Percentiles rank a stretch among this genome's conserved stretches.
These are phyloP conservation scores for Hypoxylon rickii DNA, from an alignment of 495 filamentous ascomycete genomes.

Conservation along the genomic window DNA sequence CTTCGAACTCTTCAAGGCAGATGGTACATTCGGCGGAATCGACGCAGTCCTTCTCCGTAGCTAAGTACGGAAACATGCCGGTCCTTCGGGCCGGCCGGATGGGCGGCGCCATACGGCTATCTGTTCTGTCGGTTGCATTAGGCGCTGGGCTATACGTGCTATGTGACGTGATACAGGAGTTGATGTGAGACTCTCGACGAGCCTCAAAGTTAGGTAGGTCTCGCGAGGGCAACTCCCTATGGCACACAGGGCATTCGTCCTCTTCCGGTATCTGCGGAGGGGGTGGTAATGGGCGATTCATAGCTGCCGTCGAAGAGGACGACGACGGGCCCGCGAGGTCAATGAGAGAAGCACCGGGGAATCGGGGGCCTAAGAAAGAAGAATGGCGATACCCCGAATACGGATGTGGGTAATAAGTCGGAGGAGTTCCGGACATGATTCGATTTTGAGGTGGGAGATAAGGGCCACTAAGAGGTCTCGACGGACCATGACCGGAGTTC, in stretches of 20 bases:
- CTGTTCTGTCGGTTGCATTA: constrained; percentile 1
- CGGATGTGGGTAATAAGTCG: constrained; percentile 40
- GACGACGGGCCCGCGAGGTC: constrained; percentile 32
- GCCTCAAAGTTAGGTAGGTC: constrained; percentile 61
- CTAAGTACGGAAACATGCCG: constrained; percentile 66
- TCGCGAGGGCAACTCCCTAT: constrained; percentile 71
- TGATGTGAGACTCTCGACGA: constrained; percentile 75
- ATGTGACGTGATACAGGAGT: constrained; percentile 68
- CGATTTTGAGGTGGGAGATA: constrained; percentile 36
- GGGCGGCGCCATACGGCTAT: constrained; percentile 31
- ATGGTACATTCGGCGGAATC: constrained; percentile 88
- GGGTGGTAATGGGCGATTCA: constrained; percentile 36
- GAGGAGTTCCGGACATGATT: constrained; percentile 45
- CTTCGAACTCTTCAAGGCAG: constrained; percentile 94
- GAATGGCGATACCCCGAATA: constrained; percentile 23
- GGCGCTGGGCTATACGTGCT: constrained; percentile 42
- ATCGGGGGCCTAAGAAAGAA: constrained; percentile 22
- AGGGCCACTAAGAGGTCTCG: constrained; percentile 17
- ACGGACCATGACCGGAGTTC: constrained; percentile 23
- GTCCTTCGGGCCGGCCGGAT: constrained; percentile 45
- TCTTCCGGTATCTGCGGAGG: constrained; percentile 65
- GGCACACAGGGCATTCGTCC: constrained; percentile 91
- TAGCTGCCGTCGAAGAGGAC: constrained; percentile 24
- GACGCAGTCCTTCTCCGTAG: constrained; percentile 91
- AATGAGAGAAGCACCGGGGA: constrained; percentile 32